Conservation (phyloP, 805 yeast genomes). For the Lachancea sp. region DNA sequence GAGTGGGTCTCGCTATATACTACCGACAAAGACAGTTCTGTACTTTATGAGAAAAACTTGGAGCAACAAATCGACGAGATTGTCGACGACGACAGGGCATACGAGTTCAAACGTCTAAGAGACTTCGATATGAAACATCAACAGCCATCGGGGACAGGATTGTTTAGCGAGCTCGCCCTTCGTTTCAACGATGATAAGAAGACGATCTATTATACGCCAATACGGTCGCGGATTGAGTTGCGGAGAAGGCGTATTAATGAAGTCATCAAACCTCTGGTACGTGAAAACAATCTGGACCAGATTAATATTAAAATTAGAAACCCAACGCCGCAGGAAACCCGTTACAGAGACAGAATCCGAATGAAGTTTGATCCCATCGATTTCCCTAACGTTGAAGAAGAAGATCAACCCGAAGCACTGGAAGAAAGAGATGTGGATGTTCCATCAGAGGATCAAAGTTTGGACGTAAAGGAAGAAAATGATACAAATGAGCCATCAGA, state of each 20-base stretch:
- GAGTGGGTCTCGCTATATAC: constrained; percentile 74
- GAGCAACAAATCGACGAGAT: constrained; percentile 32
- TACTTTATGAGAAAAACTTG: constrained; percentile 36
- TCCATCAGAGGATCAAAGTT: constrained; percentile 3
- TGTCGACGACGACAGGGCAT: constrained; percentile 44
- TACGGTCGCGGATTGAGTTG: constrained; percentile 69
- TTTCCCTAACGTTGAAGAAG: constrained; percentile 35
- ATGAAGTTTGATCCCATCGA: constrained; percentile 67
- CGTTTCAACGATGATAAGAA: constrained; percentile 49
- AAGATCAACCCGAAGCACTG: constrained; percentile 11
- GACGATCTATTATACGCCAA: constrained; percentile 70
- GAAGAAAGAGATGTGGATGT: not conserved
- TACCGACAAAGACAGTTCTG: constrained; percentile 40
- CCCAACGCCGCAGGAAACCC: constrained; percentile 56
- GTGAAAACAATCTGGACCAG: constrained; percentile 51
- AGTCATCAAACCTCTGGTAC: constrained; percentile 35
- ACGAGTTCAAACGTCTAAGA: constrained; percentile 56
- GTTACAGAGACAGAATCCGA: constrained; percentile 50
- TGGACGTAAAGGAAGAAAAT: no score
- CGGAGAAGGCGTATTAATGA: constrained; percentile 73
- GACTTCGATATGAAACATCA: constrained; percentile 71
- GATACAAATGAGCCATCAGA: no score
- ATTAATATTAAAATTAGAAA: constrained; percentile 52
- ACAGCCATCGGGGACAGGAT: constrained; percentile 26
- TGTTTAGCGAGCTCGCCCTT: constrained; percentile 53